Base-by-base conservation (phyloP, 2,329 filamentous ascomycete species). In the Neofusicoccum parvum region DNA sequence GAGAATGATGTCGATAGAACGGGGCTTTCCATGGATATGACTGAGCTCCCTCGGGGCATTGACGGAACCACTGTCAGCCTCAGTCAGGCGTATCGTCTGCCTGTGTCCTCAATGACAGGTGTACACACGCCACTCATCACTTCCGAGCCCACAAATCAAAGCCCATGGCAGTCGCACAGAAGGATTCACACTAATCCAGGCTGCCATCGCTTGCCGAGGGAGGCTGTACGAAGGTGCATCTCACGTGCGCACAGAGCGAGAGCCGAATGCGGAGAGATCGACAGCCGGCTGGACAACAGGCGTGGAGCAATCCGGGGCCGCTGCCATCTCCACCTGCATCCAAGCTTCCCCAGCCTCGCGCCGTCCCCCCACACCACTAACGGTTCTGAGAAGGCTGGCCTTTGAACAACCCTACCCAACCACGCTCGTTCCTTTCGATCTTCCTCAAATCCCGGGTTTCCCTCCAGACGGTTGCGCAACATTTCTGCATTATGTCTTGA, bases 251-350 rank as follows among this genome's bases (percentile, higher is more conserved):
- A 32, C 27, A 41, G 32, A 46, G 48, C 23, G 43, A 27, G 41
- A n/a, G n/a, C 36, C 23, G 27, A 49, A 60, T 34, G 56, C 32
- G 43, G 56, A 48, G n/a, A n/a, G 56, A 60, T 60, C 56, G 56
- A 15, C 54, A 32, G 3, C 23, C 6, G 27, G 34, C 17, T 41
- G 56, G 56, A 43, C 43, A 23, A 48, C 20, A 60, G 39, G 11
- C 34, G n/a, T 17, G 15, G 20, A 46, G 39, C 34, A 27, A 48
- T 60, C 56, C 56, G 56, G 56, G 56, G 56, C 56, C 6, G 34
- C 32, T 36, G 48, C 37, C 27, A n/a, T 34, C 11, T 20, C 23
- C 56, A 23, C 23, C 23, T 23, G 23, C 23, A 23, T 23, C n/a
- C 27, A 60, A 60, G 5, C 17, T 36, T 36, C 41, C 41, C 39